Conservation (phyloP, 257 asterid species). For the Solanum pinnatisectum region DNA sequence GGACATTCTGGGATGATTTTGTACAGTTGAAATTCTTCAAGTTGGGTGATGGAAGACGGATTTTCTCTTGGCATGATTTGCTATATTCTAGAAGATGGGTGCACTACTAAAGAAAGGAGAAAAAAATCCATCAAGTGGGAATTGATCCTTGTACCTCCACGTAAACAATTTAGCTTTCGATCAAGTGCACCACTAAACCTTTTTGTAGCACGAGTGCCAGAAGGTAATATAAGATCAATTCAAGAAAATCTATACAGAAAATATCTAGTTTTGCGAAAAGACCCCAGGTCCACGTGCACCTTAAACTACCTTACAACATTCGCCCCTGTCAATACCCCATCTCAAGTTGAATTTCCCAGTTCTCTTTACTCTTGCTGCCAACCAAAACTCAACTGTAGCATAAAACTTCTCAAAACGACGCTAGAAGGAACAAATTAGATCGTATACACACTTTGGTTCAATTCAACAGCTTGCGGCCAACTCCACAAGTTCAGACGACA, state of each 20-base stretch:
- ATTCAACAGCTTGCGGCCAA: background rate
- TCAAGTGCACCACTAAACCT: background rate
- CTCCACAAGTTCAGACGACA: background rate
- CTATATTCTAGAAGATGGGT: background rate
- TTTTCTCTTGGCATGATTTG: background rate
- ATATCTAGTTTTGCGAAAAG: background rate
- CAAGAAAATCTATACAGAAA: background rate
- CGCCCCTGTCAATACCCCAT: background rate
- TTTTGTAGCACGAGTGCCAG: background rate
- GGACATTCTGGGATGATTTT: background rate
- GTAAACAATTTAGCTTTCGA: background rate
- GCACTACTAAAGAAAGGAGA: background rate
- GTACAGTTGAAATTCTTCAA: background rate
- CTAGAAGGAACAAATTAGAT: background rate
- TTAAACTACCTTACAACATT: background rate
- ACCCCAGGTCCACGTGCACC: background rate
- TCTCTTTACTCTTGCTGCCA: background rate
- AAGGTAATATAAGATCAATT: background rate
- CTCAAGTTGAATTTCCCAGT: background rate
- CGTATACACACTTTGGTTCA: background rate
- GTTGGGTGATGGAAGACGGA: background rate
- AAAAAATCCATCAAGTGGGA: background rate
- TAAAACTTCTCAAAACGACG: background rate
- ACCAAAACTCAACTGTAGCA: background rate
- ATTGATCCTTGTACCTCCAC: background rate